Percentiles rank a stretch among this genome's conserved stretches.
Conservation (phyloP, 1,139 yeast species). For the Sugiyamaella xylanicola region DNA sequence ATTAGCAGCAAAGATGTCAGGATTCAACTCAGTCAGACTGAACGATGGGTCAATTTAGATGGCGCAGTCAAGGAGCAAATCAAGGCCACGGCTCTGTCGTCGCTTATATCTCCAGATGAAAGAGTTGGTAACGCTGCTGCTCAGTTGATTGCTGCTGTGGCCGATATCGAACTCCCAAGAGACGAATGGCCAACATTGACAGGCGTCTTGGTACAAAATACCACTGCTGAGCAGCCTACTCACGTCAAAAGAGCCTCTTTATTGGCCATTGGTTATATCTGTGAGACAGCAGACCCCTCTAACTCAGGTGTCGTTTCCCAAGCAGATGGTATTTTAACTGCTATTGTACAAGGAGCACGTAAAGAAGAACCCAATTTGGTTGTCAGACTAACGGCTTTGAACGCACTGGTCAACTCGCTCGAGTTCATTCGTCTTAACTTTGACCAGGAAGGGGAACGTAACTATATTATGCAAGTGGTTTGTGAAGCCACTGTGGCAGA, state of each 20-base stretch:
- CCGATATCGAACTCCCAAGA: constrained; percentile 88
- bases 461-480: constrained; percentile 96
- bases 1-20: constrained; percentile 65
- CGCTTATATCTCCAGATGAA: constrained; percentile 67
- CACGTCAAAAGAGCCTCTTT: constrained; percentile 84
- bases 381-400: constrained; percentile 87
- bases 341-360: constrained; percentile 96
- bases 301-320: constrained; percentile 79
- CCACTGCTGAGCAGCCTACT: constrained; percentile 74
- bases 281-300: constrained; percentile 89
- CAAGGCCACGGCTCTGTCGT: constrained; percentile 59
- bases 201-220: constrained; percentile 79
- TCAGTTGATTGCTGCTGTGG: constrained; percentile 93
- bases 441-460: constrained; percentile 91
- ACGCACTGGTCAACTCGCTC: constrained; percentile 87
- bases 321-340: constrained; percentile 89
- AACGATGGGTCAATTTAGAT: constrained; percentile 64
- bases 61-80: constrained; percentile 59
- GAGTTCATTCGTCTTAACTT: constrained; percentile 88
- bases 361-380: constrained; percentile 68
- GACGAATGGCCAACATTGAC: constrained; percentile 88
- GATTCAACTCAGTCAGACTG: constrained; percentile 37
- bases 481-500: constrained; percentile 96
- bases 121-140: constrained; percentile 90
- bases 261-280: constrained; percentile 89